phyloP scores from a whole-genome alignment of 2,329 filamentous ascomycete genomes.

The Cyphellophora europaea region DNA sequence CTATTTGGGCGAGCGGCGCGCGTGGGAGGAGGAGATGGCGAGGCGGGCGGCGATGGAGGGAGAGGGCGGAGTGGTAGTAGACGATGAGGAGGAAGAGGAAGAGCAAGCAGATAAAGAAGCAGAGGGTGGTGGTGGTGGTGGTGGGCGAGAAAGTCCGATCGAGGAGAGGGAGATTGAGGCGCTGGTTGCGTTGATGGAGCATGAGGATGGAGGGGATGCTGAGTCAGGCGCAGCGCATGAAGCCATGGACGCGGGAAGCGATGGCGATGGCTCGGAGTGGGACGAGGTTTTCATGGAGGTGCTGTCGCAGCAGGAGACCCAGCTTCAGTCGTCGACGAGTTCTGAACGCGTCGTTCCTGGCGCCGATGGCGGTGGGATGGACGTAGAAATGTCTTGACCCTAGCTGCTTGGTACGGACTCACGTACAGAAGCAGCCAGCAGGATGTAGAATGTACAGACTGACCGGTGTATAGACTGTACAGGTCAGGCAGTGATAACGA shows the following conservation, averaged over 20 bases:
- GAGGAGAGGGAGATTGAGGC: constrained; percentile 11
- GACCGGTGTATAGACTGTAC: no score
- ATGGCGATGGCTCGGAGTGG: constrained; percentile 46
- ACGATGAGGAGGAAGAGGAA: constrained; percentile 19
- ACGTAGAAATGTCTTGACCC: constrained; percentile 20
- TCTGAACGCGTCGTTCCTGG: no score
- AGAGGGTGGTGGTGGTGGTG: constrained; percentile 2
- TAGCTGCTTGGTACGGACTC: constrained; percentile 10
- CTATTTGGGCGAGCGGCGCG: constrained; percentile 27
- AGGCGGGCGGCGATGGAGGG: constrained; percentile 6
- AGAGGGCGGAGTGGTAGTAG: constrained; percentile 6
- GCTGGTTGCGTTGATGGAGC: constrained; percentile 13
- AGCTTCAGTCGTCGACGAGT: no score
- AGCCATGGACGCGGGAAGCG: background rate
- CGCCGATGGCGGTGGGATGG: constrained; percentile 24
- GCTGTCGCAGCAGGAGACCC: constrained; percentile 35
- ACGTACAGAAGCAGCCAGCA: no score
- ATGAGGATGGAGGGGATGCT: constrained; percentile 13
- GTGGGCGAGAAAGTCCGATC: constrained; percentile 10
- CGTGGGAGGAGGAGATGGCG: constrained; percentile 28
- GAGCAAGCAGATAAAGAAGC: background rate
- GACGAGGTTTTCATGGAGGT: constrained; percentile 58
- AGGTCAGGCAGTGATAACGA: no score
- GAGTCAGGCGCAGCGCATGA: constrained; percentile 17
- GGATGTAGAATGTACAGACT: no score